phyloP scores from a whole-genome alignment of 306 rosid genomes.

The Gastrolobium villosum region DNA sequence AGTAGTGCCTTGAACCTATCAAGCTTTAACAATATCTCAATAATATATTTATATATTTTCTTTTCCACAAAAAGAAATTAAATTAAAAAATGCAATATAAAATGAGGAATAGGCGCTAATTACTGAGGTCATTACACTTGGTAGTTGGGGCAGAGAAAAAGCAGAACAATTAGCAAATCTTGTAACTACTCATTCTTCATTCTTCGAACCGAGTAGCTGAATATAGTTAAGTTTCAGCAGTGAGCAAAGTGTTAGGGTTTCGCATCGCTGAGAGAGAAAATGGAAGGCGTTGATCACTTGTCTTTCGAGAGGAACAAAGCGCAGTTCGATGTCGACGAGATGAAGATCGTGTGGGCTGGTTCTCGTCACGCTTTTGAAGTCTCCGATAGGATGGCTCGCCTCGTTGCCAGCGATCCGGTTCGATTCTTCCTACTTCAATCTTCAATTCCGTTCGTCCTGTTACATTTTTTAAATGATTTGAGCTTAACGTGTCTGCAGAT shows the following conservation, averaged over 20 bases:
- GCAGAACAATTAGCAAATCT: constrained; percentile 7
- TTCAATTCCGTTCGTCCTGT: background rate
- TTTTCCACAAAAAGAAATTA: background rate
- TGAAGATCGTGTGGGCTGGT: constrained; percentile 96
- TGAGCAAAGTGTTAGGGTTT: background rate
- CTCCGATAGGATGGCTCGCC: constrained; percentile 84
- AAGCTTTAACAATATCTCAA: no score
- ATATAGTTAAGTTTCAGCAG: background rate
- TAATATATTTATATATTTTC: background rate
- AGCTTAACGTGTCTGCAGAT: background rate
- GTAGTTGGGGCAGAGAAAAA: constrained; percentile 6
- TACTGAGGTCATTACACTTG: constrained; percentile 40
- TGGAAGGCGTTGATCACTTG: constrained; percentile 79
- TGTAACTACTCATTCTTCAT: background rate
- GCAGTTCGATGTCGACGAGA: constrained; percentile 81
- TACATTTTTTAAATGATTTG: background rate
- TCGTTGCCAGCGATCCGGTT: constrained; percentile 95
- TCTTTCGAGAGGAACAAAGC: constrained; percentile 81
- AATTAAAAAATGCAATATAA: background rate
- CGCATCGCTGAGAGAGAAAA: background rate
- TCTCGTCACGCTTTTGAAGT: constrained; percentile 71
- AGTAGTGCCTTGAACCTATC: no score
- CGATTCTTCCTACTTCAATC: background rate
- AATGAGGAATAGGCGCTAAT: background rate
- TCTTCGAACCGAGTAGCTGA: background rate